These are phyloP conservation scores for Tuber umbilicatum DNA, from an alignment of 495 filamentous ascomycete species.

Conservation along the genomic window DNA sequence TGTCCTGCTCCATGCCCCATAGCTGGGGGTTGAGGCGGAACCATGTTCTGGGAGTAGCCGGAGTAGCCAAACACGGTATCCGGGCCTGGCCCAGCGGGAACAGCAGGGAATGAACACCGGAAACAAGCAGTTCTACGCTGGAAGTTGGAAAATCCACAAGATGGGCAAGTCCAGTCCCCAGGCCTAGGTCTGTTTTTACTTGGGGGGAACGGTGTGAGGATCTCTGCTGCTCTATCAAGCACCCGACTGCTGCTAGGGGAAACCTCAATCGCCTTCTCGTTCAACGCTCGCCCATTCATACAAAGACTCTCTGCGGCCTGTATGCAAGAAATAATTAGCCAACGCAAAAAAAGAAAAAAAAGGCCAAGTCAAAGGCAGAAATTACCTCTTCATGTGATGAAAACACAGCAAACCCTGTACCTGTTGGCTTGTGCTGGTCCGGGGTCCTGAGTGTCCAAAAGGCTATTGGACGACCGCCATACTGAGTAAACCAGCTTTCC, in stretches of 20 bases:
- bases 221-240: conserved; percentile 87
- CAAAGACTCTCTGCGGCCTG: conserved; percentile 92
- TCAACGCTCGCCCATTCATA: conserved; percentile 97
- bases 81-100: conserved; percentile 65
- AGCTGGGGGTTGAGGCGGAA: conserved; percentile 64
- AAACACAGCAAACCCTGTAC: conserved; percentile 94
- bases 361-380: conserved; percentile 22
- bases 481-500: conserved; percentile 99
- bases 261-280: conserved; percentile 97
- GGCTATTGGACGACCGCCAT: conserved; percentile 94
- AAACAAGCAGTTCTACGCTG: conserved; percentile 97
- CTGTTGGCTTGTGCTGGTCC: conserved; percentile 97
- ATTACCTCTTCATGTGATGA: conserved; percentile 98
- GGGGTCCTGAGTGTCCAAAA: conserved; percentile 98
- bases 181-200: conserved; percentile 97
- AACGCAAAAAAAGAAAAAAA: conserved; percentile 7
- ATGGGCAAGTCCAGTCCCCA: conserved; percentile 98
- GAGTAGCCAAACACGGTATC: conserved; percentile 67
- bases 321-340: conserved; percentile 23
- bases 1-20: conserved; percentile 73
- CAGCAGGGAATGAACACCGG: conserved; percentile 94
- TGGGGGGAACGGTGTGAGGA: conserved; percentile 91
- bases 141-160: conserved; percentile 88
- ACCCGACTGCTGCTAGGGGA: conserved; percentile 93
- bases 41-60: conserved; percentile 69